These are phyloP conservation scores for Vaccinium corymbosum DNA, from an alignment of 148 eudicot species.

Conservation along the genomic window DNA sequence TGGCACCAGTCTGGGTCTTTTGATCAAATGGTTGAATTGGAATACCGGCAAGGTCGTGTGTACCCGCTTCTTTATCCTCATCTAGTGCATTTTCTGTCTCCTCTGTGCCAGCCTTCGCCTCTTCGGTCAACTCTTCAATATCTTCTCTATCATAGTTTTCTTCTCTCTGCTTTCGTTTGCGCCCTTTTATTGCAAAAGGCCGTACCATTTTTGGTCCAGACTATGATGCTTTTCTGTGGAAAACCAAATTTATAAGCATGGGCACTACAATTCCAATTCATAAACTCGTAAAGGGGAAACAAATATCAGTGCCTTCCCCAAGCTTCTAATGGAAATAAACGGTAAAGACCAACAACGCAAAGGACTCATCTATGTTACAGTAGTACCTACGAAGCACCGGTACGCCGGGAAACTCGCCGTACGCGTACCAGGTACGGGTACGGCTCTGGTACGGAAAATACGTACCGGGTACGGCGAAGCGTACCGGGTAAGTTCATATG, in stretches of 20 bases:
- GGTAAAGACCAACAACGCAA: neutral
- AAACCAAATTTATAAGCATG: neutral
- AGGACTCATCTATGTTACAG: neutral
- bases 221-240: neutral
- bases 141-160: constrained; percentile 53
- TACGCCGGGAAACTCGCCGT: too few relatives aligned
- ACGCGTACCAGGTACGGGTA: too few relatives aligned
- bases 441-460: too few relatives aligned
- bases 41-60: constrained; percentile 52
- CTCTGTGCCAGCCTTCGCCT: constrained; percentile 6
- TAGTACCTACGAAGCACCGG: too few relatives aligned
- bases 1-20: constrained; percentile 46
- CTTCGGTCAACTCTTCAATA: constrained; percentile 20
- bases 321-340: neutral
- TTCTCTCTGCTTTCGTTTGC: constrained; percentile 63
- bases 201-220: constrained; percentile 48
- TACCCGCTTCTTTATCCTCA: constrained; percentile 34
- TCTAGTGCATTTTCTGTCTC: constrained; percentile 15
- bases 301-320: neutral
- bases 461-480: too few relatives aligned
- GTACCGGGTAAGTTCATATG: too few relatives aligned
- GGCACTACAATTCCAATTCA: neutral
- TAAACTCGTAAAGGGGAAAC: neutral
- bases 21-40: constrained; percentile 43
- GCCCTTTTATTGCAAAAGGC: constrained; percentile 57